phyloP scores from a whole-genome alignment of 768 basidiomycete species.

The Pleurotus pulmonarius region DNA sequence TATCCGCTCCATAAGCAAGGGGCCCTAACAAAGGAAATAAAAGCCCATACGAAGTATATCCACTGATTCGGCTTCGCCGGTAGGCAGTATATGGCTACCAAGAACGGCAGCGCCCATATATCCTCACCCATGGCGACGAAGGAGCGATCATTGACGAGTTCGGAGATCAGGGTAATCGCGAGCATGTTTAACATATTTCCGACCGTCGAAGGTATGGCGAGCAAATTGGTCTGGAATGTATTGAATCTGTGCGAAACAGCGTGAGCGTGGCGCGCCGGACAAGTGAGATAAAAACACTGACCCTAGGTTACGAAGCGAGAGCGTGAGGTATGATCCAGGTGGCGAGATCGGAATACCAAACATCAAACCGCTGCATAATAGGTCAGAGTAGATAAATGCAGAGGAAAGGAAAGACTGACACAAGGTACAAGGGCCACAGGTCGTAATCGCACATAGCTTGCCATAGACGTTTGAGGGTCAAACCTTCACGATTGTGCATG shows the following conservation, averaged over 20 bases:
- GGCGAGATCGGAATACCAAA: conserved; percentile 47
- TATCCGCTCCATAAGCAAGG: background rate
- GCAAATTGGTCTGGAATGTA: conserved; percentile 57
- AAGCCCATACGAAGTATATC: conserved; percentile 44
- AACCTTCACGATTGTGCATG: conserved; percentile 69
- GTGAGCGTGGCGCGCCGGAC: background rate
- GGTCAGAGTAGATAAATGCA: background rate
- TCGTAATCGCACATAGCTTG: conserved; percentile 56
- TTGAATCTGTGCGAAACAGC: conserved; percentile 35
- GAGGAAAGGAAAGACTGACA: conserved; percentile 25
- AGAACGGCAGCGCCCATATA: conserved; percentile 59
- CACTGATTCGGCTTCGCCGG: conserved; percentile 48
- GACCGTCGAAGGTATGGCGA: conserved; percentile 54
- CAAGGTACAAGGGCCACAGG: conserved; percentile 62
- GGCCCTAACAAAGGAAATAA: background rate
- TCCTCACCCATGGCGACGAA: conserved; percentile 50
- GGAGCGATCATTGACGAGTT: conserved; percentile 49
- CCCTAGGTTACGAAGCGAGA: conserved; percentile 55
- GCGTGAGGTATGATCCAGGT: conserved; percentile 54
- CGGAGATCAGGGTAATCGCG: conserved; percentile 44
- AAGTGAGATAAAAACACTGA: conserved; percentile 13
- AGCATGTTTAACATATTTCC: conserved; percentile 52
- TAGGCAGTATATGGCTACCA: conserved; percentile 50
- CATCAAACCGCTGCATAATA: conserved; percentile 38
- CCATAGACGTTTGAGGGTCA: conserved; percentile 48